Evolutionary conservation across 2,329 filamentous ascomycete genomes (phyloP), one percentile per base, ranked within the genome.

Genomic region (Lecanicillium sp.): DNA sequence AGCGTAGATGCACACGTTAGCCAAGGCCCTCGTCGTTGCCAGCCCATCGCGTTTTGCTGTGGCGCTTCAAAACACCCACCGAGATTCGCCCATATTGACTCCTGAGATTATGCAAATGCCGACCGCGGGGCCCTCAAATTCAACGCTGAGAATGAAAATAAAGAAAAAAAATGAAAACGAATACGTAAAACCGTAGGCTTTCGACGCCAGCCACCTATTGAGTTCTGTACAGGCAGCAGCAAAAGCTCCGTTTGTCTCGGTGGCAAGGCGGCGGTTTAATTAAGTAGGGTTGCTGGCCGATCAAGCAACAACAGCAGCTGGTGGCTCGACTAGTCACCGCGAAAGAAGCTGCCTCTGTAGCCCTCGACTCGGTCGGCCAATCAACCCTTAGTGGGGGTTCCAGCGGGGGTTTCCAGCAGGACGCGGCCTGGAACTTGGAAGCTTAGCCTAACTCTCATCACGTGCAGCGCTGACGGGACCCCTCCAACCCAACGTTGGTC

Each of bases 11-110:
- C 15, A 33, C 30, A 22, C 13, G 18, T 18, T 19, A 29, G 29
- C 36, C 15, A n/a, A 38, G 36, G 30, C 13, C 9, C 25, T 22
- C 27, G n/a, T 33, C 19, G 33, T 32, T 18, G 41, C 29, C 17
- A 12, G 16, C 18, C 12, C 19, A 4, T 22, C 27, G 17, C 20
- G 37, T 13, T 15, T 40, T 35, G 41, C 41, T 29, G 27, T 35
- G 41, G 33, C 16, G 29, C 32, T 19, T 17, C 31, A 16, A 47
- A 25, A 30, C 39, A 59, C 63, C 43, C 49, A 68, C 65, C 65
- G 63, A 50, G 65, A 68, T 59, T 68, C 65, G 56, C 65, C 64
- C 65, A 68, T 68, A 44, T 60, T 67, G 58, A 51, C 51, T 45
- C 45, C 52, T 48, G 38, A 48, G 43, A 40, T 20, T 33, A 39